Evolutionary conservation across 2,329 filamentous ascomycete species (phyloP).

Genomic region (Neonectria coccinea): DNA sequence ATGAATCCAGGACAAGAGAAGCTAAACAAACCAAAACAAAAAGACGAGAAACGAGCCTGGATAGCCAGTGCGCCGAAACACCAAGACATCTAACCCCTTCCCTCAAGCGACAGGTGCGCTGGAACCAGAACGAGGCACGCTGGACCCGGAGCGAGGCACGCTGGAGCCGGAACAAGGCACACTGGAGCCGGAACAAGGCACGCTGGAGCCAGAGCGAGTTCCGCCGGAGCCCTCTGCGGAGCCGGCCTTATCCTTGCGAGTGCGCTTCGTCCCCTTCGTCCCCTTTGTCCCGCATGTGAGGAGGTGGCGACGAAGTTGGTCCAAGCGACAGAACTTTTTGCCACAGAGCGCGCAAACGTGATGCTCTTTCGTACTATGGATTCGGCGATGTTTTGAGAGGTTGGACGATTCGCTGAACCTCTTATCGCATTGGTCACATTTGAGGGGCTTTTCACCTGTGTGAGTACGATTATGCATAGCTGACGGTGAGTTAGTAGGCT

Average conservation of each 20-base stretch:
- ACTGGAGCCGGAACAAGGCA: too few relatives aligned
- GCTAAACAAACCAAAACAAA: not conserved
- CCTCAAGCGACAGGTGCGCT: not conserved
- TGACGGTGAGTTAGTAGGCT: slow-evolving; percentile 46
- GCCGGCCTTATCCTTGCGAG: not conserved
- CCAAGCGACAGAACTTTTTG: slow-evolving; percentile 69
- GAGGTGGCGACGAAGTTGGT: slow-evolving; percentile 70
- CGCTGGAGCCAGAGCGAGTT: not conserved
- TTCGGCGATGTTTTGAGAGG: slow-evolving; percentile 73
- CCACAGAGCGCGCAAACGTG: slow-evolving; percentile 66
- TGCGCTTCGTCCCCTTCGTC: slow-evolving; percentile 41
- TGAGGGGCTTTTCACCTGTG: slow-evolving; percentile 72
- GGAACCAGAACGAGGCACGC: not conserved
- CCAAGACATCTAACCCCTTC: not conserved
- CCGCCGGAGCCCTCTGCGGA: not conserved
- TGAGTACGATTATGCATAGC: slow-evolving; percentile 77
- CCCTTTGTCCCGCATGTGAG: slow-evolving; percentile 49
- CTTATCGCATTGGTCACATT: slow-evolving; percentile 69
- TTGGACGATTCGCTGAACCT: slow-evolving; percentile 75
- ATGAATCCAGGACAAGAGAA: not conserved
- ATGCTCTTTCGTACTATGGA: slow-evolving; percentile 65
- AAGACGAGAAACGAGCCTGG: not conserved
- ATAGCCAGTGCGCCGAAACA: not conserved
- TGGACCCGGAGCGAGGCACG: too few relatives aligned
- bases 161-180: too few relatives aligned